A percentile compares a stretch with the other conserved stretches of the same genome.
Evolutionary conservation across 768 basidiomycete species (phyloP).

Genomic region (Jaapia argillacea): DNA sequence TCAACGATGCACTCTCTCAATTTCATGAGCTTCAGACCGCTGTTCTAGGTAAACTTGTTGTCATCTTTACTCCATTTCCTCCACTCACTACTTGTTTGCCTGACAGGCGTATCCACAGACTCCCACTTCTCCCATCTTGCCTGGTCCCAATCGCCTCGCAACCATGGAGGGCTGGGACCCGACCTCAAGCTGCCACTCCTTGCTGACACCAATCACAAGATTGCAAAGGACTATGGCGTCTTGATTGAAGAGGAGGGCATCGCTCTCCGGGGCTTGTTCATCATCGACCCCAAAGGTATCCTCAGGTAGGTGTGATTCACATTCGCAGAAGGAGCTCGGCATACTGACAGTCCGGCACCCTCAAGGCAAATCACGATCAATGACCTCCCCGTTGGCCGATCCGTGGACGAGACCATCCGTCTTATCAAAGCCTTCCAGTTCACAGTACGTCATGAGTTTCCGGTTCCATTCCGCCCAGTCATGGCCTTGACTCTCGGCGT

Average conservation of each 20-base stretch:
- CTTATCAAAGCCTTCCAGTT: constrained; percentile 93
- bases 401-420: constrained; percentile 86
- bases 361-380: constrained; percentile 78
- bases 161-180: constrained; percentile 85
- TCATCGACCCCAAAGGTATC: constrained; percentile 79
- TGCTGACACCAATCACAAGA: constrained; percentile 70
- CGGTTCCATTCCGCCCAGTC: not conserved
- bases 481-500: constrained; percentile 1
- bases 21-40: constrained; percentile 67
- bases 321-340: not conserved
- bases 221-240: constrained; percentile 81
- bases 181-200: constrained; percentile 78
- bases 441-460: constrained; percentile 36
- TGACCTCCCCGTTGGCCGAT: constrained; percentile 91
- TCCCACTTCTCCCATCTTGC: constrained; percentile 84
- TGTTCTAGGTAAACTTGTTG: constrained; percentile 54
- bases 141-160: constrained; percentile 75
- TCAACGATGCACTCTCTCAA: constrained; percentile 75
- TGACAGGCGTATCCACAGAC: constrained; percentile 78
- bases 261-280: constrained; percentile 77
- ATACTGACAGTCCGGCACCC: constrained; percentile 2
- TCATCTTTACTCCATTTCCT: not conserved
- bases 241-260: constrained; percentile 84
- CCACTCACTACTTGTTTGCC: constrained; percentile 4
- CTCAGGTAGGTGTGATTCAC: constrained; percentile 36